phyloP scores from a whole-genome alignment of 2,329 filamentous ascomycete genomes.

The Coccinonectria pachysandricola region DNA sequence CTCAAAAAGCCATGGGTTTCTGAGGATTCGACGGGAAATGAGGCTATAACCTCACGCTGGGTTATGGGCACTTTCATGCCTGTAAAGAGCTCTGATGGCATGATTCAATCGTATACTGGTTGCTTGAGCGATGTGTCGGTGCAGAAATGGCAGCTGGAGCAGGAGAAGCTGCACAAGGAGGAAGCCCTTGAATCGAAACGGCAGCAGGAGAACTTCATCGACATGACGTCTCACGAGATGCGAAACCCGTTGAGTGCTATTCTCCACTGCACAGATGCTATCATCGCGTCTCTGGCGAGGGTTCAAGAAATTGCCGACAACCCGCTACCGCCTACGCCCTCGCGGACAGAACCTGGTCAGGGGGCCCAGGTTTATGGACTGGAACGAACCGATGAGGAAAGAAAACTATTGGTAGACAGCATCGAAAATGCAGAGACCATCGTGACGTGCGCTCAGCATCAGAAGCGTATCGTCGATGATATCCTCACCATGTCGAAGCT shows the following conservation, averaged over 20 bases:
- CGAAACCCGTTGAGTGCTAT: constrained; percentile 65
- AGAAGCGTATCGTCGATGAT: constrained; percentile 70
- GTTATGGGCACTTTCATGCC: constrained; percentile 41
- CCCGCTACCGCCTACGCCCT: constrained; percentile 15
- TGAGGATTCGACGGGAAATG: constrained; percentile 34
- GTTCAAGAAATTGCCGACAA: constrained; percentile 30
- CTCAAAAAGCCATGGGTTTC: constrained; percentile 36
- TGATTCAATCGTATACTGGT: constrained; percentile 36
- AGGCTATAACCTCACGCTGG: constrained; percentile 35
- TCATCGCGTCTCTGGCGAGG: constrained; percentile 40
- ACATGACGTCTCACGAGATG: constrained; percentile 65
- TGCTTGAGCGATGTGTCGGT: constrained; percentile 39
- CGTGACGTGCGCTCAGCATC: constrained; percentile 66
- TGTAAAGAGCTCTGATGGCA: constrained; percentile 34
- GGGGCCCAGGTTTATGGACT: constrained; percentile 2
- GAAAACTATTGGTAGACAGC: constrained; percentile 44
- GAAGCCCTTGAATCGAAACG: constrained; percentile 50
- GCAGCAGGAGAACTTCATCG: constrained; percentile 74
- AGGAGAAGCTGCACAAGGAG: constrained; percentile 38
- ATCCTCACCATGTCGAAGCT: constrained; percentile 66
- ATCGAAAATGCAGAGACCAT: constrained; percentile 71
- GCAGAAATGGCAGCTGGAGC: constrained; percentile 41
- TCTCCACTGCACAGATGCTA: constrained; percentile 63
- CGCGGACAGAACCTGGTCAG: constrained; percentile 5
- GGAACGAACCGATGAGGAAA: constrained; percentile 24